Conservation (phyloP, 768 basidiomycete species). For the Pisolithus marmoratus region DNA sequence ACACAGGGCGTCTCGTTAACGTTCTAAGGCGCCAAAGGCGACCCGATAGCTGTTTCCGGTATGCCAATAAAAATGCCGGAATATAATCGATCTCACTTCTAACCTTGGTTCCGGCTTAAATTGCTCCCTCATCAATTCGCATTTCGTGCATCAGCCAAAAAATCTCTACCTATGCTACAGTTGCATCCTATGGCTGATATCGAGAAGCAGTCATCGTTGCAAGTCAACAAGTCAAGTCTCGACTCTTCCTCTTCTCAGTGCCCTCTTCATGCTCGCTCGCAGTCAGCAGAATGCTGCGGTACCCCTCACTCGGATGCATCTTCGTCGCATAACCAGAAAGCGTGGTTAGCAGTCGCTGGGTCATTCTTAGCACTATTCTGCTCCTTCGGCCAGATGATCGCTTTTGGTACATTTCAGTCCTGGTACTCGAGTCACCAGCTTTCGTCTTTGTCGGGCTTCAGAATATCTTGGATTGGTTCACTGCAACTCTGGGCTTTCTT, state of each 20-base stretch:
- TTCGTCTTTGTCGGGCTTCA: conserved; percentile 40
- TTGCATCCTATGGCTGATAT: conserved; percentile 20
- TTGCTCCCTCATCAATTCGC: conserved; percentile 9
- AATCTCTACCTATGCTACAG: not conserved
- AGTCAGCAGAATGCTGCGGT: not conserved
- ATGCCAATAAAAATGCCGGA: conserved; percentile 16
- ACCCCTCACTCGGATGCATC: conserved; percentile 1
- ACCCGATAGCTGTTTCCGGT: conserved; percentile 16
- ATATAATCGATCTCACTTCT: conserved; percentile 18
- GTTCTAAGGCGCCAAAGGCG: conserved; percentile 6
- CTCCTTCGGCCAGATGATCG: conserved; percentile 66
- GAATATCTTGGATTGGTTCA: conserved; percentile 68
- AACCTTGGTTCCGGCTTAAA: conserved; percentile 20
- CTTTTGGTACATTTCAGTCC: conserved; percentile 67
- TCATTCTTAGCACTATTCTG: conserved; percentile 63
- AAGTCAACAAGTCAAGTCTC: conserved; percentile 15
- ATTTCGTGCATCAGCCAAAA: conserved; percentile 7
- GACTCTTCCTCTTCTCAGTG: conserved; percentile 13
- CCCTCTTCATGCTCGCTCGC: conserved; percentile 16
- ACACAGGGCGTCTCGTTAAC: conserved; percentile 2
- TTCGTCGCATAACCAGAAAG: conserved; percentile 15
- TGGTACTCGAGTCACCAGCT: conserved; percentile 65
- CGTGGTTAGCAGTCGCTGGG: conserved; percentile 52
- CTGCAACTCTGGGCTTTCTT: conserved; percentile 67
- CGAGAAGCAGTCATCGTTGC: conserved; percentile 23